Conservation (phyloP, 305 asterid species). For the Petunia hybrid region DNA sequence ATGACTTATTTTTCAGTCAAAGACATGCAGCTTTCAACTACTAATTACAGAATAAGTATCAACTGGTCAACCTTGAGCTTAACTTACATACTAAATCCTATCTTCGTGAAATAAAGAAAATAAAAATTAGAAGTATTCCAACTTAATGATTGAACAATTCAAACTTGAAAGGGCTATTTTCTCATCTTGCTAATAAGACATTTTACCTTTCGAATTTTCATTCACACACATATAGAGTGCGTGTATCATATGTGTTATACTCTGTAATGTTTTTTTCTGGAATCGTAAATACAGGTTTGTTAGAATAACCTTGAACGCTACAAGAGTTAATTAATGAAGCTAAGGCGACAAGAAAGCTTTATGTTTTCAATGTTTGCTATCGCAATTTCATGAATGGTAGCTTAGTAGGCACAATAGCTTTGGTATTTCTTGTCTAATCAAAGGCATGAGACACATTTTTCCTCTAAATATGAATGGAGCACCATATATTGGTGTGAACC, state of each 20-base stretch:
- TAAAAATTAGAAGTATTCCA: background rate
- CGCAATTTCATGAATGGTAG: background rate
- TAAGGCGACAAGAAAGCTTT: background rate
- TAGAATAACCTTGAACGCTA: background rate
- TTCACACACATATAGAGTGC: no score
- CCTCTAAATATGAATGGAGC: background rate
- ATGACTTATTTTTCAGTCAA: background rate
- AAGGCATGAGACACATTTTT: background rate
- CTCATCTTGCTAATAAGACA: background rate
- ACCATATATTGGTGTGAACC: slow-evolving; percentile 19
- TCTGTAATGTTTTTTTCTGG: no score
- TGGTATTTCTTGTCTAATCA: background rate
- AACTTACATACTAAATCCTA: background rate
- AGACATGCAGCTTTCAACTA: background rate
- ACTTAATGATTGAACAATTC: background rate
- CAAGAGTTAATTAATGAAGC: background rate
- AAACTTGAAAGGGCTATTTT: background rate
- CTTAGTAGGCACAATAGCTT: background rate
- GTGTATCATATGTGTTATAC: no score
- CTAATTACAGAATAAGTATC: background rate
- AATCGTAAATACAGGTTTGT: no score
- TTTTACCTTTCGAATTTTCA: background rate
- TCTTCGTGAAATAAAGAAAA: background rate
- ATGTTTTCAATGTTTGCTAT: background rate
- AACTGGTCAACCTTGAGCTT: background rate